Conservation (phyloP, 108 stramenopile species). For the Mediolabrus comicus region DNA sequence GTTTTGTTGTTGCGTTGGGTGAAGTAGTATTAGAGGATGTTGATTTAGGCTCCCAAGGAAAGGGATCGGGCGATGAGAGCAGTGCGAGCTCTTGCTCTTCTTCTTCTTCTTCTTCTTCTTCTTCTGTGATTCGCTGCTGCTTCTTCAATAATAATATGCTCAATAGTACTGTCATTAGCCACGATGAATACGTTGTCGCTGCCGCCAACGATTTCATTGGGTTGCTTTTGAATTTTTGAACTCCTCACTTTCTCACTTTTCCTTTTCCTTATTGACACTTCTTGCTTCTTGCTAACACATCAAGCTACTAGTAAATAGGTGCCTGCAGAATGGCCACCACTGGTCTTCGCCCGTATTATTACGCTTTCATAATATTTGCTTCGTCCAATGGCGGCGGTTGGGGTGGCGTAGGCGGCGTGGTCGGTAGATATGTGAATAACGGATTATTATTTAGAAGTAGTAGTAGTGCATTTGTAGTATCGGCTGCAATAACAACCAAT, state of each 20-base stretch:
- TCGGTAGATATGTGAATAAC: neutral
- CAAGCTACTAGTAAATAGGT: too few species aligned
- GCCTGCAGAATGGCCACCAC: neutral
- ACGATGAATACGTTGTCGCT: too few species aligned
- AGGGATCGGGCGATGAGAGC: neutral
- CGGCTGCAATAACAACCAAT: neutral
- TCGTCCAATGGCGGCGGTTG: neutral
- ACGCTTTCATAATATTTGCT: neutral
- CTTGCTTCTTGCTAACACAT: too few species aligned
- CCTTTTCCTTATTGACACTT: too few species aligned
- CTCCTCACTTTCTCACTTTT: too few species aligned
- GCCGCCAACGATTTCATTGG: too few species aligned
- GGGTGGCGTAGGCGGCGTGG: neutral
- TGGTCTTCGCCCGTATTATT: neutral
- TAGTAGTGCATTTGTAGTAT: neutral
- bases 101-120: neutral
- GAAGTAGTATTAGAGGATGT: neutral
- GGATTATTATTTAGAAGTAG: too few species aligned
- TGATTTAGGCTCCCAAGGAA: constrained; percentile 18
- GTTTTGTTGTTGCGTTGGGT: neutral
- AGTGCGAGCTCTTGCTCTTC: neutral
- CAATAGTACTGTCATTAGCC: too few species aligned
- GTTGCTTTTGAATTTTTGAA: too few species aligned
- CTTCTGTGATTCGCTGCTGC: neutral
- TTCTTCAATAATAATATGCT: neutral